Conservation (phyloP, 2,329 filamentous ascomycete genomes). For the Colletotrichum plurivorum region DNA sequence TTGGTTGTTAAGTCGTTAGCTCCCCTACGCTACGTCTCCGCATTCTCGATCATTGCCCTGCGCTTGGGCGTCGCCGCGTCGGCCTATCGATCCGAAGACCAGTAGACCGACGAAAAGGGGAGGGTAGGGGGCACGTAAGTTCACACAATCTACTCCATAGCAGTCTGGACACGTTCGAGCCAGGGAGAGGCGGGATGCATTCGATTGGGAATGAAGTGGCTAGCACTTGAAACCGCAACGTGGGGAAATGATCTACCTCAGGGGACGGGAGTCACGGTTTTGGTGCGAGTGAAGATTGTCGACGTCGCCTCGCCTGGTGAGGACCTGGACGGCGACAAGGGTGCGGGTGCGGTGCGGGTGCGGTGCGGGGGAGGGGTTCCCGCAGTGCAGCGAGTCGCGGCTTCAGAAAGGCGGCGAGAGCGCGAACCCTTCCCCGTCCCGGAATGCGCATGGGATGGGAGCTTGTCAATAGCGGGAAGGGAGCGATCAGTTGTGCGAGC, state of each 20-base stretch:
- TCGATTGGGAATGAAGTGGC: conserved; percentile 32
- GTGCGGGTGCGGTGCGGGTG: too few relatives aligned
- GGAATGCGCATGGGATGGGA: conserved; percentile 4
- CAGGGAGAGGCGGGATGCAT: conserved; percentile 22
- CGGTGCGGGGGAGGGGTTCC: neutral
- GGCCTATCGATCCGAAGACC: conserved; percentile 14
- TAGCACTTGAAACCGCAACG: conserved; percentile 34
- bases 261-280: conserved; percentile 24
- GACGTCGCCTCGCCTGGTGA: conserved; percentile 12
- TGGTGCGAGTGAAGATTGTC: conserved; percentile 13
- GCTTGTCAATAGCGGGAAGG: conserved; percentile 36
- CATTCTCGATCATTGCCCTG: conserved; percentile 31
- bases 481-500: conserved; percentile 32
- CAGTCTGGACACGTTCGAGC: conserved; percentile 22
- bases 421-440: conserved; percentile 24
- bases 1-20: conserved; percentile 3
- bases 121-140: conserved; percentile 1
- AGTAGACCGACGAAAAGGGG: conserved; percentile 3
- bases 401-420: neutral
- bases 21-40: conserved; percentile 7
- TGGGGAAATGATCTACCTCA: conserved; percentile 37
- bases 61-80: conserved; percentile 21
- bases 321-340: neutral
- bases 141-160: neutral
- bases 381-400: neutral